Conservation (phyloP, 192 early-diverging fungal genomes). For the Funneliformis geosporum region DNA sequence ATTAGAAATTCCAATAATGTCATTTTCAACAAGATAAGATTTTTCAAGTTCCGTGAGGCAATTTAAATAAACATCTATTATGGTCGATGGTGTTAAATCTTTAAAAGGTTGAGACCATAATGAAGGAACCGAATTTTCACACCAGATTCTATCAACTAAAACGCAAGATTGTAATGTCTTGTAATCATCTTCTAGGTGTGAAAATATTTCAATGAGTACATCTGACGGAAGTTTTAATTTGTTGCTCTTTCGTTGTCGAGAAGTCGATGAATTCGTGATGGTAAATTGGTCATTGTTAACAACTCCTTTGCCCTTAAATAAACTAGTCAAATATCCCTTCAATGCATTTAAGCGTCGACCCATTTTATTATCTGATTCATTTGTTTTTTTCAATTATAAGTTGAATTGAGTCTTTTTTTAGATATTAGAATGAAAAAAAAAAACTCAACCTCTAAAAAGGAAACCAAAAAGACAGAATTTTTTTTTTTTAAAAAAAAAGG, state of each 20-base stretch:
- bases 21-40: background rate
- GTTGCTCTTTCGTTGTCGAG: background rate
- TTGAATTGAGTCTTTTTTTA: background rate
- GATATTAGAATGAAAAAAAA: background rate
- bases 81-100: background rate
- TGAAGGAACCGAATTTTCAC: conserved; percentile 17
- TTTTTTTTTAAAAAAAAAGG: background rate
- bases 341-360: conserved; percentile 9
- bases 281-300: background rate
- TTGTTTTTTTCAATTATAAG: background rate
- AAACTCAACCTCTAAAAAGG: background rate
- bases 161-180: conserved; percentile 22
- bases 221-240: background rate
- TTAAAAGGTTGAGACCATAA: conserved; percentile 27
- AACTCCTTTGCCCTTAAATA: conserved; percentile 3
- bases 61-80: conserved; percentile 17
- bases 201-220: conserved; percentile 17
- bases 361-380: background rate
- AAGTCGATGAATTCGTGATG: background rate
- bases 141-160: conserved; percentile 19
- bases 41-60: background rate
- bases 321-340: background rate
- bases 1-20: background rate
- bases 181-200: conserved; percentile 13
- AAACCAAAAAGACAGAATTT: background rate